These are phyloP conservation scores for Moricandia moricandioides DNA, from an alignment of 345 rosid species.

Conservation along the genomic window DNA sequence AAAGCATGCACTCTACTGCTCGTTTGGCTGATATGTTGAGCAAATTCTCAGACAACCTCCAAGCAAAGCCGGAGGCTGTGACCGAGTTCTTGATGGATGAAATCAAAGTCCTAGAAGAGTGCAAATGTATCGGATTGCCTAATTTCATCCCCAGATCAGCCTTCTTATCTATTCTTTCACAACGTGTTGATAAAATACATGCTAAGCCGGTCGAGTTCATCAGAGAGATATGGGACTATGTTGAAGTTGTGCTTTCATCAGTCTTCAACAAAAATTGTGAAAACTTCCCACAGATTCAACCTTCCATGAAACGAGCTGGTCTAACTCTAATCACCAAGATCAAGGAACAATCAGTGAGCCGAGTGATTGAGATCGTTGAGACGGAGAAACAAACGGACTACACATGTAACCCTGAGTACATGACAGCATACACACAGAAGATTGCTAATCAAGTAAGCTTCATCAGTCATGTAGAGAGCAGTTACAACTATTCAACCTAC, in stretches of 20 bases:
- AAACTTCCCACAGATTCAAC: conserved; percentile 19
- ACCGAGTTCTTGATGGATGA: conserved; percentile 18
- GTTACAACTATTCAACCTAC: not conserved
- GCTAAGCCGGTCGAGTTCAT: conserved; percentile 20
- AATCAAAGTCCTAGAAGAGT: conserved; percentile 14
- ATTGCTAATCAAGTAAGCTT: not conserved
- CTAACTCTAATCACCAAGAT: not conserved
- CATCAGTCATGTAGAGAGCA: not conserved
- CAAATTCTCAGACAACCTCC: conserved; percentile 1
- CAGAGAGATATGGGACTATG: conserved; percentile 21
- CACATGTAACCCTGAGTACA: conserved; percentile 30
- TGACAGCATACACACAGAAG: not conserved
- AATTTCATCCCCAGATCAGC: conserved; percentile 9
- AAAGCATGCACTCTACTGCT: conserved; percentile 12
- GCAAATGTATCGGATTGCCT: conserved; percentile 4
- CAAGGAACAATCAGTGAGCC: not conserved
- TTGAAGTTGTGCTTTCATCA: not conserved
- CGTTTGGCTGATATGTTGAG: conserved; percentile 26
- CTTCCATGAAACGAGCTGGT: not conserved
- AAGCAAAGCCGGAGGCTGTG: not conserved
- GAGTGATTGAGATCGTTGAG: conserved; percentile 11
- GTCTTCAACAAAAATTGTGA: not conserved
- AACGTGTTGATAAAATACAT: not conserved
- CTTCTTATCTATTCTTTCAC: not conserved
- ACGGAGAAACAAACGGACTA: conserved; percentile 22